A percentile compares a stretch with the other conserved stretches of the same genome.
phyloP scores from a whole-genome alignment of 73 alveolate genomes.

The Blepharisma stoltei region DNA sequence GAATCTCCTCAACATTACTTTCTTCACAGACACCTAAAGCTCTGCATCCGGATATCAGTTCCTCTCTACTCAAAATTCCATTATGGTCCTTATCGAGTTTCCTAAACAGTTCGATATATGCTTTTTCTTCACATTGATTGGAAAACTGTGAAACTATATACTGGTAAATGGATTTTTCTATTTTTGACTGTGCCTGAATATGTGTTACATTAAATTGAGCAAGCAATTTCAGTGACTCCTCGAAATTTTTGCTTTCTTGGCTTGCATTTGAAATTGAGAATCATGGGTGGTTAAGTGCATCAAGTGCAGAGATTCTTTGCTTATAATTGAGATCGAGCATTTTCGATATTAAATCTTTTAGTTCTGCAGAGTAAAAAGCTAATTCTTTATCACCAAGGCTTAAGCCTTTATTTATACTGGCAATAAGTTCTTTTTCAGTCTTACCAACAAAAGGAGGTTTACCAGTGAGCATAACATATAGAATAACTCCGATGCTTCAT shows the following conservation, averaged over 20 bases:
- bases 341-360: conserved; percentile 25
- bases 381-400: neutral
- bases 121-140: neutral
- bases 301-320: conserved; percentile 27
- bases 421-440: neutral
- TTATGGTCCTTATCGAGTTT: neutral
- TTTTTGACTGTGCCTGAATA: neutral
- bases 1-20: conserved; percentile 33
- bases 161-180: neutral
- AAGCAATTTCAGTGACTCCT: neutral
- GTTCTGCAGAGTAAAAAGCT: conserved; percentile 17
- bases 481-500: conserved; percentile 44
- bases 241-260: neutral
- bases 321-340: conserved; percentile 32
- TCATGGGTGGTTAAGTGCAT: conserved; percentile 37
- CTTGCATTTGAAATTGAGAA: neutral
- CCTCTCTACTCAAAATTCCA: conserved; percentile 3
- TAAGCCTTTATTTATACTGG: neutral
- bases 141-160: neutral
- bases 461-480: conserved; percentile 39
- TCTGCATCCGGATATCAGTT: neutral
- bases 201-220: neutral
- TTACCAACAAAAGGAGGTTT: conserved; percentile 34
- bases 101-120: neutral
- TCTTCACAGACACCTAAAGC: neutral